phyloP scores from a whole-genome alignment of 1,139 yeast genomes.

The Saccharomyces hybrid region DNA sequence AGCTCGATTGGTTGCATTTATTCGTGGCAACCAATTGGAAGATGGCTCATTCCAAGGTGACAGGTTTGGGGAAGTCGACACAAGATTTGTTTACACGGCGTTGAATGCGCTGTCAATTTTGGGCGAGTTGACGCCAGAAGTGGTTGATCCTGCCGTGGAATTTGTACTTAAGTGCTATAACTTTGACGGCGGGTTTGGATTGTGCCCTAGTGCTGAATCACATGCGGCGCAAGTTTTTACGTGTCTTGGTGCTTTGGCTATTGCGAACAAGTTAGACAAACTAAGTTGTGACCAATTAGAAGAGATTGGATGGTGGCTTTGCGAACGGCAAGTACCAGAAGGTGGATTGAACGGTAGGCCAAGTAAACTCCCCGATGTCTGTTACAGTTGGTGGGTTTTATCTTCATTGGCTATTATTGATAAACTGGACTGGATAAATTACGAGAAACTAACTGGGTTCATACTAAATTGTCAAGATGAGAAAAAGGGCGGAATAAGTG shows the following conservation, averaged over 20 bases:
- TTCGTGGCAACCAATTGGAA: slow-evolving; percentile 50
- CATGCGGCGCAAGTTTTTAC: slow-evolving; percentile 93
- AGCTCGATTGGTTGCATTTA: slow-evolving; percentile 38
- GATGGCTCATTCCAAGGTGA: slow-evolving; percentile 90
- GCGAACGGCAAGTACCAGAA: slow-evolving; percentile 79
- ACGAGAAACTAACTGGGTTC: slow-evolving; percentile 49
- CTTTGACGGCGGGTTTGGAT: slow-evolving; percentile 94
- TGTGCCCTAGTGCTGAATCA: slow-evolving; percentile 89
- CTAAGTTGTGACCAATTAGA: slow-evolving; percentile 30
- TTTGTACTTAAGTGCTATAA: slow-evolving; percentile 69
- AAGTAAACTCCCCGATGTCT: slow-evolving; percentile 90
- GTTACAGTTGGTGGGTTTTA: slow-evolving; percentile 97
- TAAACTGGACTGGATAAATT: slow-evolving; percentile 67
- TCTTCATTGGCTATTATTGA: slow-evolving; percentile 66
- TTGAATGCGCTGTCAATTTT: slow-evolving; percentile 64
- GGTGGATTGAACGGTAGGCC: slow-evolving; percentile 98
- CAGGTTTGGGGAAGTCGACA: slow-evolving; percentile 82
- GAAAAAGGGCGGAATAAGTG: slow-evolving; percentile 82
- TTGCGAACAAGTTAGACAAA: slow-evolving; percentile 49
- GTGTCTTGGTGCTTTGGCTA: slow-evolving; percentile 72
- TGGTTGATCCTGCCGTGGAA: slow-evolving; percentile 56
- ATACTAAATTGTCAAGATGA: slow-evolving; percentile 73
- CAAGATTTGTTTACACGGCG: slow-evolving; percentile 82
- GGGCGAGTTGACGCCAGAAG: slow-evolving; percentile 50
- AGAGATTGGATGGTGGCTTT: slow-evolving; percentile 66